Conservation (phyloP, 2,329 filamentous ascomycete genomes). For the Sclerotiophoma versabilis region DNA sequence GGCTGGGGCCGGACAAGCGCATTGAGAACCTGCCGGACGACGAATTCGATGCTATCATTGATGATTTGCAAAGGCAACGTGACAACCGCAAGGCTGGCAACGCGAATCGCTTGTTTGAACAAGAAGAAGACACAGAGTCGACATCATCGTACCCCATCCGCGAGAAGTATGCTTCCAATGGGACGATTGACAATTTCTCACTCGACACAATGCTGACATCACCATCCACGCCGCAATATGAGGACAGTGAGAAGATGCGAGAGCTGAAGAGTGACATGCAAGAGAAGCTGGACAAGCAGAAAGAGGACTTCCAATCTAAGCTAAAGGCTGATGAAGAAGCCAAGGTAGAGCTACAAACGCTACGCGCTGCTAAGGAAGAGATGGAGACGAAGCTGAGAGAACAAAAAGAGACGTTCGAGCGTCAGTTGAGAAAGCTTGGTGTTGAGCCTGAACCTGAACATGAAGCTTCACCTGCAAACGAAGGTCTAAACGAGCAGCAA, state of each 20-base stretch:
- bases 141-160: constrained; percentile 84
- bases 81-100: constrained; percentile 79
- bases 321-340: constrained; percentile 77
- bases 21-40: constrained; percentile 90
- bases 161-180: constrained; percentile 95
- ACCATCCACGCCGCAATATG: constrained; percentile 86
- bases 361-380: constrained; percentile 80
- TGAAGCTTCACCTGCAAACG: constrained; percentile 57
- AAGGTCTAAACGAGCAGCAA: constrained; percentile 63
- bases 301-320: constrained; percentile 80
- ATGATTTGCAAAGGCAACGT: constrained; percentile 88
- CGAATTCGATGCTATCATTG: constrained; percentile 90
- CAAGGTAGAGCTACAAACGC: constrained; percentile 79
- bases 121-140: constrained; percentile 88
- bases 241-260: constrained; percentile 78
- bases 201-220: constrained; percentile 93
- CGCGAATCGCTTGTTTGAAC: constrained; percentile 59
- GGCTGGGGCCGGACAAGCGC: constrained; percentile 89
- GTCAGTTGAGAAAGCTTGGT: constrained; percentile 73
- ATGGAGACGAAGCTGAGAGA: constrained; percentile 86
- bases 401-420: constrained; percentile 85
- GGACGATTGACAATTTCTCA: constrained; percentile 94
- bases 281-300: constrained; percentile 79
- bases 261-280: constrained; percentile 85
- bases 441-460: constrained; percentile 60